Evolutionary conservation across 2,329 filamentous ascomycete genomes (phyloP).

Genomic region (Didymellaceae sp.): DNA sequence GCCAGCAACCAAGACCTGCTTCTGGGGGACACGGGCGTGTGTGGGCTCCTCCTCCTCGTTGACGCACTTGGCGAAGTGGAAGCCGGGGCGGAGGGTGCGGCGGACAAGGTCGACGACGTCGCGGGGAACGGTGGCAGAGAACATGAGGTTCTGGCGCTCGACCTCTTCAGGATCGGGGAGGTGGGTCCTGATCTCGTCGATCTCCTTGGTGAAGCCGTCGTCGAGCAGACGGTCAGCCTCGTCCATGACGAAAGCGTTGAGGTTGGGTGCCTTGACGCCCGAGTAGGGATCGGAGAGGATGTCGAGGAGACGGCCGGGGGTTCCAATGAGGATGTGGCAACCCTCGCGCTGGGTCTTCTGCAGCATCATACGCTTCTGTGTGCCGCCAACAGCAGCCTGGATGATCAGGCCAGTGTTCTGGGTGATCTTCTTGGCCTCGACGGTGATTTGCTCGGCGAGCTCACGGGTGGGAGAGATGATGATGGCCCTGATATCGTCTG

Average conservation of each 20-base stretch:
- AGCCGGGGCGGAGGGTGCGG: conserved; percentile 78
- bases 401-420: conserved; percentile 70
- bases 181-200: conserved; percentile 54
- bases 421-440: conserved; percentile 75
- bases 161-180: conserved; percentile 69
- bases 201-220: conserved; percentile 59
- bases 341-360: conserved; percentile 72
- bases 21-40: conserved; percentile 83
- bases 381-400: conserved; percentile 89
- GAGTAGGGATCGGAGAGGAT: conserved; percentile 71
- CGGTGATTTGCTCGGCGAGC: conserved; percentile 68
- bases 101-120: conserved; percentile 83
- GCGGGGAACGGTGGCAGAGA: conserved; percentile 89
- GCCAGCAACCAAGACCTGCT: conserved; percentile 69
- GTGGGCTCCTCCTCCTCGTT: conserved; percentile 80
- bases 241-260: conserved; percentile 67
- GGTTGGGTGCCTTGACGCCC: conserved; percentile 68
- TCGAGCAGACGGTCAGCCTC: conserved; percentile 73
- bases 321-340: conserved; percentile 89
- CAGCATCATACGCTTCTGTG: conserved; percentile 74
- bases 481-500: conserved; percentile 64
- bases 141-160: conserved; percentile 88
- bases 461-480: conserved; percentile 69
- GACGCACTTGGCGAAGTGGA: conserved; percentile 92
- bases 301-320: conserved; percentile 86